Conservation (phyloP, 768 basidiomycete genomes). For the Lentinula raphanica region DNA sequence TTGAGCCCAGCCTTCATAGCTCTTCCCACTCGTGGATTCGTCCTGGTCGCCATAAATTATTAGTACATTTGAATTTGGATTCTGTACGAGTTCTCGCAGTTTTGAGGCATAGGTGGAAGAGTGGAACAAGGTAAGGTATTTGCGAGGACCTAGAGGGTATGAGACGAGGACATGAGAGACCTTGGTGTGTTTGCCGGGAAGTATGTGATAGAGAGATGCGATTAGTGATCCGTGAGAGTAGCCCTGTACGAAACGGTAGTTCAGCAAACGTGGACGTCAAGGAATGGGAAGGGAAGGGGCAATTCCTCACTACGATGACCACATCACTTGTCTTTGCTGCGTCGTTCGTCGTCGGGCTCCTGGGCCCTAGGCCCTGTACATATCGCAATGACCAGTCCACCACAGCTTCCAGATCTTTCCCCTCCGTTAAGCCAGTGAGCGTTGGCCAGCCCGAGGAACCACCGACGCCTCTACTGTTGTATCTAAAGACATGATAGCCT, state of each 20-base stretch:
- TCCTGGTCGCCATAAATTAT: slow-evolving; percentile 48
- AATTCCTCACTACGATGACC: neutral
- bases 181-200: slow-evolving; percentile 37
- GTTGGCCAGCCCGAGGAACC: slow-evolving; percentile 69
- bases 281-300: too few species aligned
- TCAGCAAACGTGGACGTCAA: too few species aligned
- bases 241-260: slow-evolving; percentile 41
- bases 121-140: slow-evolving; percentile 66
- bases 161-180: slow-evolving; percentile 69
- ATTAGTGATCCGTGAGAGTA: slow-evolving; percentile 81
- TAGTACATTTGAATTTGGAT: slow-evolving; percentile 47
- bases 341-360: slow-evolving; percentile 56
- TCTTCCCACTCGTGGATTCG: neutral
- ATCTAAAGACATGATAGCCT: slow-evolving; percentile 58
- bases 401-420: slow-evolving; percentile 59
- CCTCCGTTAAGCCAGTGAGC: slow-evolving; percentile 68
- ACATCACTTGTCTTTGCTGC: slow-evolving; percentile 16
- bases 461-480: slow-evolving; percentile 78
- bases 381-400: slow-evolving; percentile 46
- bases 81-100: slow-evolving; percentile 43
- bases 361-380: slow-evolving; percentile 31
- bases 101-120: slow-evolving; percentile 46
- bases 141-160: slow-evolving; percentile 67
- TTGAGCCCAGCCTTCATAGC: neutral
- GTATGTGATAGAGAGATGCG: slow-evolving; percentile 56